Evolutionary conservation across 306 rosid genomes (phyloP).

Genomic region (Aeschynomene evenia): DNA sequence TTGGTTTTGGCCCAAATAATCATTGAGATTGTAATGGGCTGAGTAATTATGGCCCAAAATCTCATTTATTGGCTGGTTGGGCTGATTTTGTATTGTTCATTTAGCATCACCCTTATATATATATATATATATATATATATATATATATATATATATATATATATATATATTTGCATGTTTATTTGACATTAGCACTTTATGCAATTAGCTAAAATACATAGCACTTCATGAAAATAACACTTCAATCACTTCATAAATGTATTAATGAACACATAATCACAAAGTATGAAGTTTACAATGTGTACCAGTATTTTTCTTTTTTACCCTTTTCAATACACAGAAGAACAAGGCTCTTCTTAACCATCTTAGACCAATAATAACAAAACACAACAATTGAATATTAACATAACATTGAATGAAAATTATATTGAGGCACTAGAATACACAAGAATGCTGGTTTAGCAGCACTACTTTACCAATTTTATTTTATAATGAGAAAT

Average conservation of each 20-base stretch:
- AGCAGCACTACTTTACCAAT: no score
- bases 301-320: not conserved
- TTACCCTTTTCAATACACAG: not conserved
- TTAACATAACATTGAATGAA: constrained; percentile 7
- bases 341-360: constrained; percentile 5
- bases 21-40: no score
- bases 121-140: no score
- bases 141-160: no score
- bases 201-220: not conserved
- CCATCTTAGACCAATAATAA: constrained; percentile 15
- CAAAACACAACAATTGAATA: constrained; percentile 34
- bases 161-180: no score
- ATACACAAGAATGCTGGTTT: not conserved
- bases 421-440: not conserved
- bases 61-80: no score
- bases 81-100: no score
- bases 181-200: not conserved
- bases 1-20: no score
- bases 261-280: not conserved
- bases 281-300: constrained; percentile 24
- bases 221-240: not conserved
- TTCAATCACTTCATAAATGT: not conserved
- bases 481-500: not conserved
- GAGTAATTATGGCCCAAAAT: no score
- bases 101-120: no score